Conservation (phyloP, 2,329 filamentous ascomycete genomes). For the Fusarium praegraminearum region DNA sequence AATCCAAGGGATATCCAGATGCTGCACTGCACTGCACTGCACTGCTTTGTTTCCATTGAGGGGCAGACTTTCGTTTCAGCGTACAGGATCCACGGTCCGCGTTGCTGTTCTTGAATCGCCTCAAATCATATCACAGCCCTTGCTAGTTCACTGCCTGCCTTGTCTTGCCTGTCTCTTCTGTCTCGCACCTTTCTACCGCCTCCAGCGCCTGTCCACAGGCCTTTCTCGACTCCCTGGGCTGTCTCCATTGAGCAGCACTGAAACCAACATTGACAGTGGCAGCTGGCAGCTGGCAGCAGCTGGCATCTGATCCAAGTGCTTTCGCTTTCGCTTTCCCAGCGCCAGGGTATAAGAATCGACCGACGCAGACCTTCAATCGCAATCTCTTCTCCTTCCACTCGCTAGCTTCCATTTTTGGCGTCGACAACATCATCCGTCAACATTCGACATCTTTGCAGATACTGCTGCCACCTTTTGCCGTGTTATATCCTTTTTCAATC, state of each 20-base stretch:
- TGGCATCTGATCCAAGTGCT: conserved; percentile 5
- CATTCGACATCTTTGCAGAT: conserved; percentile 5
- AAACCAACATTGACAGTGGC: conserved; percentile 1
- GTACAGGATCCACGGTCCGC: conserved; percentile 37
- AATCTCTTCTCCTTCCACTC: conserved; percentile 31
- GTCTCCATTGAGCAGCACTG: conserved; percentile 23
- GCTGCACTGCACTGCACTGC: conserved; percentile 12
- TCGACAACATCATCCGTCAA: neutral
- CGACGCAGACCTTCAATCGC: conserved; percentile 33
- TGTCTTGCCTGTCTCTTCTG: conserved; percentile 8
- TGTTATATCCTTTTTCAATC: conserved; percentile 16
- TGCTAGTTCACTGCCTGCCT: conserved; percentile 26
- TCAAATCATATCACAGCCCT: conserved; percentile 33
- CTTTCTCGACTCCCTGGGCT: conserved; percentile 20
- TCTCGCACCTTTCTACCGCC: conserved; percentile 18
- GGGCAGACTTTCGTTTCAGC: conserved; percentile 39
- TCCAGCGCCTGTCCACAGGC: conserved; percentile 20
- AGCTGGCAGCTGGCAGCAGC: neutral
- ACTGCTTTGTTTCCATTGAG: conserved; percentile 24
- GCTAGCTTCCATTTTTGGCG: conserved; percentile 18
- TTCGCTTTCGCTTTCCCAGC: neutral
- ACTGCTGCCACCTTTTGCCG: conserved; percentile 3
- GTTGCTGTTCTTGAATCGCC: conserved; percentile 29
- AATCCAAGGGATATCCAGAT: conserved; percentile 1
- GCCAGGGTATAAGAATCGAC: conserved; percentile 45